Base-by-base conservation (phyloP, 23 red algal species). In the Gracilaria gracilis region DNA sequence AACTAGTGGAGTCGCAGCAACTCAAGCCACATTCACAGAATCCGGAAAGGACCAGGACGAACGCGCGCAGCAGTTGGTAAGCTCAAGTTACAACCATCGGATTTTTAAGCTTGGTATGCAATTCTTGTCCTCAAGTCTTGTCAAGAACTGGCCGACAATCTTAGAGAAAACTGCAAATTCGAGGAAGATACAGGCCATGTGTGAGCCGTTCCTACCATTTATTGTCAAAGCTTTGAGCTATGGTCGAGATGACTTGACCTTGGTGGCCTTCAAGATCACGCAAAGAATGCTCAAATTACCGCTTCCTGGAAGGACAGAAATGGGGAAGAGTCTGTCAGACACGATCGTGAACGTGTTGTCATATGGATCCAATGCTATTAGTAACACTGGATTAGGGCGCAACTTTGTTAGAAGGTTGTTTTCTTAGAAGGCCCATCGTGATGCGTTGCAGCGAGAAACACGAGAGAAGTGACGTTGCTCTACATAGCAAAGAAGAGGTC, bases 341-440 rank as follows among this genome's bases (percentile, higher is more conserved):
- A 92, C 54, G 0, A 84, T 92, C 28, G 46, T 92, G 48, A 64
- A 84, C 28, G 79, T 92, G 38, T 67, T 92, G 23, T 92, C 89
- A 40, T 36, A 92, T 20, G 58, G 58, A 62, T 82, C 79, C 21
- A 65, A 46, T 27, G 54, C 33, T 25, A 82, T 82, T 33, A 40
- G 44, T 24, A 80, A 55, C 23, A 65, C 65, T 47, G 82, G 80
- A 1, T 82, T 4, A 80, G 50, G 11, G 86, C n/a, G n/a, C n/a
- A n/a, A n/a, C n/a, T n/a, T n/a, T n/a, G n/a, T n/a, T n/a, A n/a
- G n/a, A n/a, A n/a, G n/a, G n/a, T n/a, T n/a, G n/a, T n/a, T n/a
- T n/a, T n/a, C n/a, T n/a, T n/a, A n/a, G n/a, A n/a, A n/a, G n/a
- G n/a, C n/a, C n/a, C n/a, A n/a, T n/a, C n/a, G n/a, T n/a, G n/a